Percentiles rank a stretch among this genome's conserved stretches.
These are phyloP conservation scores for Arthrobotrys megalospora DNA, from an alignment of 2,329 filamentous ascomycete species.

Conservation along the genomic window DNA sequence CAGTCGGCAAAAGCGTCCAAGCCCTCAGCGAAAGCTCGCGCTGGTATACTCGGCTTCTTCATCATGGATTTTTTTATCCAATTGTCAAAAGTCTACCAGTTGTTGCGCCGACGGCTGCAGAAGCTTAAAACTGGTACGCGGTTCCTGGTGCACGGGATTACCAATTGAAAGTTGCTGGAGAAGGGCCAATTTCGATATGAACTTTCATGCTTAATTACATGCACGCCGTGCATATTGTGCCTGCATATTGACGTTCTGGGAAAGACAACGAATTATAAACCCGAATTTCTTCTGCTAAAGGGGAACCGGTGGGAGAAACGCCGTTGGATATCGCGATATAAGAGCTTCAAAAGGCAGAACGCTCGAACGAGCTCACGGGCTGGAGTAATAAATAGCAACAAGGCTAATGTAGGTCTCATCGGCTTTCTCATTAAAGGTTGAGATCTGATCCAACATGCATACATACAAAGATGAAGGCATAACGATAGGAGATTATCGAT, in stretches of 20 bases:
- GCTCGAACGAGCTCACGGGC: conserved; percentile 1
- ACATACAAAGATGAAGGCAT: conserved; percentile 26
- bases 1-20: conserved; percentile 24
- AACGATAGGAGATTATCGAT: conserved; percentile 57
- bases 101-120: background rate
- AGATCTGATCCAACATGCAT: conserved; percentile 18
- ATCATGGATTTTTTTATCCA: background rate
- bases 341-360: conserved; percentile 6
- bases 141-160: conserved; percentile 56
- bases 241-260: conserved; percentile 47
- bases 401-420: conserved; percentile 22
- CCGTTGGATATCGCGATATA: conserved; percentile 49
- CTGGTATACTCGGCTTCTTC: background rate
- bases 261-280: conserved; percentile 46
- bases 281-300: conserved; percentile 46
- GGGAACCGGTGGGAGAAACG: conserved; percentile 53
- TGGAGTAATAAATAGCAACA: conserved; percentile 17
- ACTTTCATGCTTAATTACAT: conserved; percentile 60
- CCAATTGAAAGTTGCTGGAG: conserved; percentile 33
- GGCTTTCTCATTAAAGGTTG: conserved; percentile 6
- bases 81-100: conserved; percentile 1
- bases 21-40: conserved; percentile 22
- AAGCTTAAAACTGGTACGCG: conserved; percentile 39
- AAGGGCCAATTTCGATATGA: conserved; percentile 22
- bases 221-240: conserved; percentile 46